phyloP scores from a whole-genome alignment of 2,329 filamentous ascomycete species.

The Tolypocladium pustulatum region DNA sequence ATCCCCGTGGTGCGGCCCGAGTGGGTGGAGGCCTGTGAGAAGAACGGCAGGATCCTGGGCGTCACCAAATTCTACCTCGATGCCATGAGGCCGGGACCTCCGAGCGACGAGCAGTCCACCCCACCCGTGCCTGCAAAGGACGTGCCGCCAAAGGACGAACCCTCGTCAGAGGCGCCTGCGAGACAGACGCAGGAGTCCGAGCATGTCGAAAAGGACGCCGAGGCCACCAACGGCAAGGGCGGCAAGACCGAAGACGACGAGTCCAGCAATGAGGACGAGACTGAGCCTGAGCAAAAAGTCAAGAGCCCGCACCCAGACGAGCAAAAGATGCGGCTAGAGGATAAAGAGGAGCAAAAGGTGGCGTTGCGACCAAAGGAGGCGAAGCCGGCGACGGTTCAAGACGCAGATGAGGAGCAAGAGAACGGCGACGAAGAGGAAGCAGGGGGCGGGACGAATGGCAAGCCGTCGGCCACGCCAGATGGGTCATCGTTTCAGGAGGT shows the following conservation, averaged over 20 bases:
- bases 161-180: slow-evolving; percentile 10
- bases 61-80: slow-evolving; percentile 95
- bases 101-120: slow-evolving; percentile 21
- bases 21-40: slow-evolving; percentile 95
- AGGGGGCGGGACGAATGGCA: slow-evolving; percentile 22
- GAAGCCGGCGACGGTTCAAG: slow-evolving; percentile 14
- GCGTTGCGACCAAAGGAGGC: slow-evolving; percentile 30
- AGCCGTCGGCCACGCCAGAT: slow-evolving; percentile 38
- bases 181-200: slow-evolving; percentile 13
- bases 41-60: slow-evolving; percentile 82
- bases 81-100: slow-evolving; percentile 45
- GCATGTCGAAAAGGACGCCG: slow-evolving; percentile 10
- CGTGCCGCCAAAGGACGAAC: slow-evolving; percentile 15
- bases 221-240: slow-evolving; percentile 14
- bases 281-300: slow-evolving; percentile 24
- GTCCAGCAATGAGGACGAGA: slow-evolving; percentile 8
- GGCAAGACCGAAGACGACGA: slow-evolving; percentile 8
- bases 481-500: slow-evolving; percentile 55
- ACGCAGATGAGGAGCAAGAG: slow-evolving; percentile 18
- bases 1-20: slow-evolving; percentile 94
- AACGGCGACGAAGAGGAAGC: slow-evolving; percentile 22
- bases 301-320: slow-evolving; percentile 29
- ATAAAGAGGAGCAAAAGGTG: slow-evolving; percentile 43
- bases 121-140: slow-evolving; percentile 7
- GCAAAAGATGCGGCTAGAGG: slow-evolving; percentile 46